phyloP scores from a whole-genome alignment of 164 flowering plant genomes.

The Kingdonia uniflora region DNA sequence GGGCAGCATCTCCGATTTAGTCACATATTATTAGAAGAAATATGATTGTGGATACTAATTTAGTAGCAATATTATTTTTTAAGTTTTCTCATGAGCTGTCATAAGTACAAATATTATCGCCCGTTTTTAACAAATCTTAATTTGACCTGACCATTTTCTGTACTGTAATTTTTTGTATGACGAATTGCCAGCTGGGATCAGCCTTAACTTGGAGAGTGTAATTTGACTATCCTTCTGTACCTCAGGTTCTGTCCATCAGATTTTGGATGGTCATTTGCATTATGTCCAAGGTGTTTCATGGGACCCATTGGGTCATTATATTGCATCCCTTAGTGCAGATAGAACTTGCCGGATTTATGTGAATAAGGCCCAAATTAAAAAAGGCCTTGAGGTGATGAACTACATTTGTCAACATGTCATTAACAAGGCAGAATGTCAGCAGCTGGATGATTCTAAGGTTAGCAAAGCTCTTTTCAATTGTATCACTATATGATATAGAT shows the following conservation, averaged over 20 bases:
- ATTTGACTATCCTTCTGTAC: neutral
- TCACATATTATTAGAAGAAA: too few relatives aligned
- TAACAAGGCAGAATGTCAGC: constrained; percentile 48
- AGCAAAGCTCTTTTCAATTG: constrained; percentile 5
- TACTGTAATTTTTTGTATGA: neutral
- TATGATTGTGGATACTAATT: too few relatives aligned
- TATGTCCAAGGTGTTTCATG: constrained; percentile 99
- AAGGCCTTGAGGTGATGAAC: constrained; percentile 53
- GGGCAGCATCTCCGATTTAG: too few relatives aligned
- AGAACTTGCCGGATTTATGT: constrained; percentile 75
- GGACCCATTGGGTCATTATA: constrained; percentile 80
- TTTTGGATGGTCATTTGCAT: constrained; percentile 81
- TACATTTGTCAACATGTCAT: constrained; percentile 76
- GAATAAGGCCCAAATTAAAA: constrained; percentile 65
- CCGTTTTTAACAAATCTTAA: too few relatives aligned
- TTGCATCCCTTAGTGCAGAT: constrained; percentile 92
- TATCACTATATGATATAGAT: neutral
- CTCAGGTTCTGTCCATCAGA: constrained; percentile 88
- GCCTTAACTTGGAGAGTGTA: too few relatives aligned
- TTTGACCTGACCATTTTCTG: neutral
- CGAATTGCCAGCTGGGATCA: too few relatives aligned
- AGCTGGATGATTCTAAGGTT: constrained; percentile 63
- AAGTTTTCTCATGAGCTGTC: too few relatives aligned
- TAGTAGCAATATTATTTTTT: too few relatives aligned
- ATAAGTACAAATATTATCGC: too few relatives aligned